Evolutionary conservation across 345 rosid genomes (phyloP).

Genomic region (Clarkia xantiana): DNA sequence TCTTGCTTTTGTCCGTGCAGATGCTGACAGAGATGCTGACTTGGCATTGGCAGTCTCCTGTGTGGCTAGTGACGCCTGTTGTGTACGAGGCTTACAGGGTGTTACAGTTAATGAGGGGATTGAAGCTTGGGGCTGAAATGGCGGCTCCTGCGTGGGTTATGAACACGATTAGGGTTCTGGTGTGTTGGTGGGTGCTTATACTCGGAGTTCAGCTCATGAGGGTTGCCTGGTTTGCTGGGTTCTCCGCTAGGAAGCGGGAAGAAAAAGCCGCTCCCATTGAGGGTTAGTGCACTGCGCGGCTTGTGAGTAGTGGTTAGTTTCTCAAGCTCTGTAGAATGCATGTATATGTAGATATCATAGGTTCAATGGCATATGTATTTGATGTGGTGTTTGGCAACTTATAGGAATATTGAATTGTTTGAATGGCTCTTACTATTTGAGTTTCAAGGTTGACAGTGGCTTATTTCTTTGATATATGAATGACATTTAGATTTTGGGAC

Average conservation of each 20-base stretch:
- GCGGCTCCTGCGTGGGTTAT: constrained; percentile 65
- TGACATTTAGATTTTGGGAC: too few relatives aligned
- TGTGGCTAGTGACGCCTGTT: constrained; percentile 84
- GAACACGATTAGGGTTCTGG: constrained; percentile 65
- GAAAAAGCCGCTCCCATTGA: constrained; percentile 19
- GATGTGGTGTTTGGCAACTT: neutral
- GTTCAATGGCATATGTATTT: neutral
- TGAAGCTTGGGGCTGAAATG: constrained; percentile 64
- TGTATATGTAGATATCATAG: neutral
- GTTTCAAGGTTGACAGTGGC: too few relatives aligned
- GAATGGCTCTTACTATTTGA: too few relatives aligned
- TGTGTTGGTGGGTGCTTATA: constrained; percentile 87
- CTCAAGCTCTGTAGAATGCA: too few relatives aligned
- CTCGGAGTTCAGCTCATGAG: constrained; percentile 90
- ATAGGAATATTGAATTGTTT: too few relatives aligned
- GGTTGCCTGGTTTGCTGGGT: constrained; percentile 95
- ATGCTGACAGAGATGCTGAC: constrained; percentile 67
- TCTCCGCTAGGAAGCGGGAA: constrained; percentile 22
- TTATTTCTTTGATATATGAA: too few relatives aligned
- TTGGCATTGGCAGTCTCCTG: constrained; percentile 91
- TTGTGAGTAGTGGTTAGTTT: too few relatives aligned
- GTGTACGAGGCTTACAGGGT: constrained; percentile 77
- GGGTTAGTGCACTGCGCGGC: constrained; percentile 2
- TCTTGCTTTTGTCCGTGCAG: constrained; percentile 76
- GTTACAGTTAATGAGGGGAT: constrained; percentile 74